Base-by-base conservation (phyloP, 139 green algal species). In the Penium margaritaceum region DNA sequence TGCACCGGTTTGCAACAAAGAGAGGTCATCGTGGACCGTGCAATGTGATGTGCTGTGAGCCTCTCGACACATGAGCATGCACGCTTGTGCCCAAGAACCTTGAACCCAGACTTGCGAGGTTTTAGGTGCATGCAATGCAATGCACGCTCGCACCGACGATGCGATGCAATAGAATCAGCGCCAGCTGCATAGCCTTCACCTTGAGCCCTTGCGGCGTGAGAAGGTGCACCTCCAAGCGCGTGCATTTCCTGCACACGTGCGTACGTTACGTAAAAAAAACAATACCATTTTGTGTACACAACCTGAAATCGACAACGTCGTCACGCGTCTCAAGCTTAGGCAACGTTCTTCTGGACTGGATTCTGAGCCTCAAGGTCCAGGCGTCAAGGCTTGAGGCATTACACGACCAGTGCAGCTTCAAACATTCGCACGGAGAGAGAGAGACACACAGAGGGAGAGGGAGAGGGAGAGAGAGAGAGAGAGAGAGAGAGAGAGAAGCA, bases 191-290 rank as follows among this genome's bases (percentile, higher is more conserved):
- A 17, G 29, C 70, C 19, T 33, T 19, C 41, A 95, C 91, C 87
- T 94, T 81, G 39, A 97, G 79, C 0, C 93, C 93, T 41, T 96
- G 84, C 0, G 85, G 47, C 0, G 89, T 90, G 0, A 98, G 81
- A 1, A 76, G 83, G 53, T 95, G 84, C 36, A 98, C 90, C 74
- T 98, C 92, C 27, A 98, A 78, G 1, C 89, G 78, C 0, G 89
- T 96, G 75, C 76, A 85, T 74, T 95, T 96, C 67, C 75, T 82
- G 70, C 51, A 60, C 44, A 2, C 5, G 44, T 51, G 41, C 41
- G 12, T 12, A 51, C 9, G 7, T 7, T 7, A 51, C 7, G 41
- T 12, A 51, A 51, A 12, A 12, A 51, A 12, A 51, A 12, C 41
- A 51, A 7, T 21, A 51, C 12, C 9, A 12, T 51, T 51, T 7